Base-by-base conservation (phyloP, 352 stramenopile species). In the Pythium biforme region DNA sequence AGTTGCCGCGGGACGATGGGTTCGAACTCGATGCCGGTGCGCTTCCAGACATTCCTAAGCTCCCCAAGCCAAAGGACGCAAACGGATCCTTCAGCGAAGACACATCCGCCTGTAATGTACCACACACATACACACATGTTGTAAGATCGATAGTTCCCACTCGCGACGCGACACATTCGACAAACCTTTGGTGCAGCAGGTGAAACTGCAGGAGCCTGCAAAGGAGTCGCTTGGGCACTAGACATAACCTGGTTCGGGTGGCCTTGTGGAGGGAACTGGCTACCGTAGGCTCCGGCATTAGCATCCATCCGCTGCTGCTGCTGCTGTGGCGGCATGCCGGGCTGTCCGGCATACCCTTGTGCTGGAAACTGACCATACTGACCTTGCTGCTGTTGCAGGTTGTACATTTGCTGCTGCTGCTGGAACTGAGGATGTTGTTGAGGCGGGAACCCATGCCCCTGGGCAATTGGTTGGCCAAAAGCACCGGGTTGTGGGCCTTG, bases 81-180 rank as follows among this genome's bases (percentile, higher is more conserved):
- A 94, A 94, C 17, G 81, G 85, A 56, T 94, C 85, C 39, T 83
- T 88, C 46, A 89, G 64, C 8, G 77, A 72, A 39, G 77, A 37
- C n/a, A 59, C 57, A 12, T 75, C 69, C 39, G 68, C 68, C 46
- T 66, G n/a, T 29, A 47, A 4, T 39, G 15, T n/a, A 47, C 19
- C 25, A 26, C 1, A 45, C n/a, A 45, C 9, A 60, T 7, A 40
- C 10, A 39, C 7, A 41, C 26, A 40, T 26, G n/a, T n/a, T n/a
- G n/a, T n/a, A n/a, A 62, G 7, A 29, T 25, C 19, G 27, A 39
- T 22, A 40, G 17, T 15, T 22, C 26, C 1, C 8, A 37, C 14
- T 37, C 31, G 31, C 14, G 11, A 17, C 37, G 6, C 12, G 40
- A 45, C 15, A 22, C 37, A 25, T 26, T 20, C 4, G 20, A 47